A percentile compares a stretch with the other conserved stretches of the same genome.
Conservation (phyloP, 1,284 basidiomycete genomes). For the Boletellus deceptivus region DNA sequence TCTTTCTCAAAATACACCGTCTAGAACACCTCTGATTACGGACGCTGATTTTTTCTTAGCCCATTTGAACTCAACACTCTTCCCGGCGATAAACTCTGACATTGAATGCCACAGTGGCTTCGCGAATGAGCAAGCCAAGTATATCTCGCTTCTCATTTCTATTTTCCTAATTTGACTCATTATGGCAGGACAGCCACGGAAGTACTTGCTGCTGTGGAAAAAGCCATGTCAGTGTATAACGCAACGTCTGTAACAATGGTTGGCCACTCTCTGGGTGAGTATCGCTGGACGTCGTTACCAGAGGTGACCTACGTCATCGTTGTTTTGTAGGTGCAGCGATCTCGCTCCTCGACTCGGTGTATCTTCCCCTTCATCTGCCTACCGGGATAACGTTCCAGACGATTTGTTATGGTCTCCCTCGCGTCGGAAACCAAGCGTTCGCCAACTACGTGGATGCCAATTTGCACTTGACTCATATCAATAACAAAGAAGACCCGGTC, state of each 20-base stretch:
- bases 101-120: constrained; percentile 62
- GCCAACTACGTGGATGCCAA: constrained; percentile 57
- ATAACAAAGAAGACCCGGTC: constrained; percentile 49
- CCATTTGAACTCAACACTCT: constrained; percentile 45
- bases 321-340: constrained; percentile 45
- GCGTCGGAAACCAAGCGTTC: constrained; percentile 65
- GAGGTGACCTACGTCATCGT: not conserved
- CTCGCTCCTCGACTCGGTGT: constrained; percentile 47
- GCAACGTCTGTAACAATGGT: constrained; percentile 48
- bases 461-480: constrained; percentile 46
- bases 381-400: constrained; percentile 32
- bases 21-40: constrained; percentile 49
- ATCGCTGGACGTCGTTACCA: not conserved
- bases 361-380: constrained; percentile 39
- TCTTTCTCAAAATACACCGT: not conserved
- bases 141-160: constrained; percentile 32
- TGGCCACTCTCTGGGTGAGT: constrained; percentile 55
- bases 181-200: constrained; percentile 45
- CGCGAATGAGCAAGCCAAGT: constrained; percentile 45
- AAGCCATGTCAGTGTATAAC: constrained; percentile 39
- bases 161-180: not conserved
- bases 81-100: constrained; percentile 53
- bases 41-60: constrained; percentile 48
- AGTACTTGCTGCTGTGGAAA: constrained; percentile 50
- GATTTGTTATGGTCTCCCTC: constrained; percentile 56